Base-by-base conservation (phyloP, 768 basidiomycete species). In the Podaxis carcinomalis region DNA sequence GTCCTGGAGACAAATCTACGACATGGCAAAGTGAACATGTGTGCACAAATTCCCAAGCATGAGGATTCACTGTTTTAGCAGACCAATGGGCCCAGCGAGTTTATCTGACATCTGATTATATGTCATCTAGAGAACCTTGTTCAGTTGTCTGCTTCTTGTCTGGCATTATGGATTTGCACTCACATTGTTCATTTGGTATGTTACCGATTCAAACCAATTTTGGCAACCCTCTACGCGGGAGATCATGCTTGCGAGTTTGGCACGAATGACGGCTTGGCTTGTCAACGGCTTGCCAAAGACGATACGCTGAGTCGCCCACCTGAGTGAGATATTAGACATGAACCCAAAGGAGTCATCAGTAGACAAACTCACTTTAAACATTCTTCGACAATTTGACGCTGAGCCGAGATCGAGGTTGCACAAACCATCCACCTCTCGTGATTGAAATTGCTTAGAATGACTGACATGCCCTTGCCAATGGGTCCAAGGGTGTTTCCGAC, bases 171-270 rank as follows among this genome's bases (percentile, higher is more conserved):
- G n/a, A 65, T 47, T 53, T 67, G 69, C 35, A 58, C 80, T 36
- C 57, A 92, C 90, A 68, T 93, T 87, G 70, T 89, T 92, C 93
- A 96, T 95, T 72, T 97, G 94, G 70, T 89, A 85, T 2, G 94
- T 97, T 57, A 97, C 78, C 21, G 79, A 83, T 78, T 98, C 95
- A 10, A 95, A 82, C 93, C 93, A 97, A 52, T 86, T 86, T 69
- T 96, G 95, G 62, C 79, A 86, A 19, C 81, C 83, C 75, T 98
- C 95, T 44, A 95, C 83, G 42, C 93, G 88, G 59, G 91, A 87
- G 51, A 98, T 95, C 93, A 98, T 97, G 51, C 75, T 73, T 21
- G 91, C 92, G 47, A 98, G 81, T 75, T 95, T 96, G 32, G 88
- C 77, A 16, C 95, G 84, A 65, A 98, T 90, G 67, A 97, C 95